phyloP scores from a whole-genome alignment of 1,284 basidiomycete species.

The Rhodotorula mucilaginosa region DNA sequence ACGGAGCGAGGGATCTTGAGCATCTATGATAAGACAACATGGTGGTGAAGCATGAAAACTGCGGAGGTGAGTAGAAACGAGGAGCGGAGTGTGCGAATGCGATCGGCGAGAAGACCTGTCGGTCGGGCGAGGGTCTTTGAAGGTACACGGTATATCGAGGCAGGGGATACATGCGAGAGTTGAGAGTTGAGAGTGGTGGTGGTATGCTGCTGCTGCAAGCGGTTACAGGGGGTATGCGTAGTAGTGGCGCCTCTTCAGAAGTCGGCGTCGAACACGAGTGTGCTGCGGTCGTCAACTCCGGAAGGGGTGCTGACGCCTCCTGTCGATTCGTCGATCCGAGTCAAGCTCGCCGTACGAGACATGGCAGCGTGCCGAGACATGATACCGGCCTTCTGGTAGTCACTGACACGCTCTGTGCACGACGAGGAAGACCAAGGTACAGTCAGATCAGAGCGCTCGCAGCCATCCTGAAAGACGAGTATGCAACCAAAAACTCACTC shows the following conservation, averaged over 20 bases:
- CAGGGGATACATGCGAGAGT: neutral
- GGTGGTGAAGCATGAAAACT: too few species aligned
- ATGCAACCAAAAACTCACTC: neutral
- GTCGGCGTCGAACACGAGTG: slow-evolving; percentile 49
- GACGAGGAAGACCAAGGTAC: neutral
- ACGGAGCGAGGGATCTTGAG: too few species aligned
- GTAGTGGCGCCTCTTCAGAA: slow-evolving; percentile 42
- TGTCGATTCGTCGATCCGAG: neutral
- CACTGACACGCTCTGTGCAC: slow-evolving; percentile 46
- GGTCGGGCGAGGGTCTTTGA: neutral
- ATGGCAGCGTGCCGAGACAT: neutral
- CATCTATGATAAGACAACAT: too few species aligned
- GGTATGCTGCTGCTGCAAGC: neutral
- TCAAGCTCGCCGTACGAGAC: slow-evolving; percentile 2
- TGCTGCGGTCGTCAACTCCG: slow-evolving; percentile 20
- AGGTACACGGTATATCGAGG: neutral
- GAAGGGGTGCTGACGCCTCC: slow-evolving; percentile 13
- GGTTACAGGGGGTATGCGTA: too few species aligned
- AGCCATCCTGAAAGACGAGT: neutral
- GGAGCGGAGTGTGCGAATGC: too few species aligned
- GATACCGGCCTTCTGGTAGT: slow-evolving; percentile 41
- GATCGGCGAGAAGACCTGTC: too few species aligned
- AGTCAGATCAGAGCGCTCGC: neutral
- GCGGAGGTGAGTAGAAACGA: neutral
- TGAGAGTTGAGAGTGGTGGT: neutral